A percentile compares a stretch with the other conserved stretches of the same genome.
Conservation (phyloP, 31 red algal genomes). For the Asparagopsis taxiformis region DNA sequence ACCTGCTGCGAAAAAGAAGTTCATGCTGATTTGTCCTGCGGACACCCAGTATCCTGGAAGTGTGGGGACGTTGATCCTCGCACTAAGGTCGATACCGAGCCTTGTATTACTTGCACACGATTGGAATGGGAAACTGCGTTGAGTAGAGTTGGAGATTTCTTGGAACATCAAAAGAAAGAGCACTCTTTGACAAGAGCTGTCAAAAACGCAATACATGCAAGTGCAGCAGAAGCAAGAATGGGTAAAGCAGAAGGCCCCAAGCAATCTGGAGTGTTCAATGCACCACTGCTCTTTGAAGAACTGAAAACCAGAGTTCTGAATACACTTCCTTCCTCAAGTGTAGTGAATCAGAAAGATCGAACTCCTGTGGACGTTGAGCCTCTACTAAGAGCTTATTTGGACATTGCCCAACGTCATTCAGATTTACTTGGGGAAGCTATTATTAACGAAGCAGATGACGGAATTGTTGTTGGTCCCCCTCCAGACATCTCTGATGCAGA, state of each 20-base stretch:
- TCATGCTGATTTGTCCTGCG: constrained; percentile 7
- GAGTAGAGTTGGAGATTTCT: background rate
- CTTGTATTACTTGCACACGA: constrained; percentile 16
- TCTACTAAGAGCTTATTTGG: constrained; percentile 6
- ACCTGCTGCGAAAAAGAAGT: constrained; percentile 9
- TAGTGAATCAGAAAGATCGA: background rate
- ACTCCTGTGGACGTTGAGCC: background rate
- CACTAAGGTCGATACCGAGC: background rate
- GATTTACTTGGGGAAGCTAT: constrained; percentile 12
- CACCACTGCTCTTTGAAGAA: background rate
- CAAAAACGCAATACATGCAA: no score
- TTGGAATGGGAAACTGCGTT: constrained; percentile 1
- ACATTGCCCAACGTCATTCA: background rate
- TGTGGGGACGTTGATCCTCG: constrained; percentile 43
- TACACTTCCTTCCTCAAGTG: background rate
- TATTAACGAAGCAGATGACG: background rate
- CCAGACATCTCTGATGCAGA: constrained; percentile 6
- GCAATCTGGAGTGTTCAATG: no score
- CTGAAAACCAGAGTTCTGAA: background rate
- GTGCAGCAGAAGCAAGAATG: no score
- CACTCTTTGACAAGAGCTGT: no score
- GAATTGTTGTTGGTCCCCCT: background rate
- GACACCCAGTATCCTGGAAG: constrained; percentile 22
- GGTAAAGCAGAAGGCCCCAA: no score
- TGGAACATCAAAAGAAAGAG: background rate